A percentile compares a stretch with the other conserved stretches of the same genome.
Conservation (phyloP, 2,329 filamentous ascomycete genomes). For the Anthostomella pinea region DNA sequence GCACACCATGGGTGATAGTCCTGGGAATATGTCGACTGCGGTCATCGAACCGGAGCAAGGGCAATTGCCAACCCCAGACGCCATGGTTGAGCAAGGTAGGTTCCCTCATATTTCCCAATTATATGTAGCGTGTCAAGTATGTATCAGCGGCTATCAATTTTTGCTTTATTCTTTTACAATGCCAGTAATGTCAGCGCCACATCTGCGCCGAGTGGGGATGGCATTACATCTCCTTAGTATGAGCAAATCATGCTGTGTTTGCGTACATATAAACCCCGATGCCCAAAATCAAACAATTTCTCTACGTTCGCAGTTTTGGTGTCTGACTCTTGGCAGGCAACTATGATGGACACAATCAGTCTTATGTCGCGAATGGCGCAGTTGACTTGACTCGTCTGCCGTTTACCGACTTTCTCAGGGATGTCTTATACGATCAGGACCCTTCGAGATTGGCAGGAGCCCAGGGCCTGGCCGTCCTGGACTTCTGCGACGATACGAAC, state of each 20-base stretch:
- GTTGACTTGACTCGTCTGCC: slow-evolving; percentile 37
- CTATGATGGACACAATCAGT: slow-evolving; percentile 11
- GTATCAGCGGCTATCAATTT: no score
- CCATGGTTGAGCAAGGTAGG: slow-evolving; percentile 28
- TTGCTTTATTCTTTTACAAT: no score
- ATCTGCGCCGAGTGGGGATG: no score
- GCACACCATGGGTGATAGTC: slow-evolving; percentile 25
- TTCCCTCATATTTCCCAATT: slow-evolving; percentile 1
- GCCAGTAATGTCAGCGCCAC: no score
- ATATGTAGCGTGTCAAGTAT: no score
- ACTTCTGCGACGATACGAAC: slow-evolving; percentile 49
- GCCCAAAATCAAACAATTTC: no score
- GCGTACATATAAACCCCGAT: no score
- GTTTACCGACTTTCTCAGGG: slow-evolving; percentile 50
- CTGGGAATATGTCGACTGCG: slow-evolving; percentile 24
- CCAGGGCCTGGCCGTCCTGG: slow-evolving; percentile 43
- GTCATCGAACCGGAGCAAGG: slow-evolving; percentile 32
- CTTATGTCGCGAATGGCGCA: slow-evolving; percentile 11
- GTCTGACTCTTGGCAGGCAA: slow-evolving; percentile 12
- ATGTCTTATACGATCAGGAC: slow-evolving; percentile 48
- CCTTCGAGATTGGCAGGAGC: slow-evolving; percentile 35
- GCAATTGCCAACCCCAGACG: slow-evolving; percentile 36
- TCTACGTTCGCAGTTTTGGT: no score
- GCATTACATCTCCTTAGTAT: no score
- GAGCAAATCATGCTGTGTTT: no score